phyloP scores from a whole-genome alignment of 1,284 basidiomycete genomes.

The Pascua guehoae region DNA sequence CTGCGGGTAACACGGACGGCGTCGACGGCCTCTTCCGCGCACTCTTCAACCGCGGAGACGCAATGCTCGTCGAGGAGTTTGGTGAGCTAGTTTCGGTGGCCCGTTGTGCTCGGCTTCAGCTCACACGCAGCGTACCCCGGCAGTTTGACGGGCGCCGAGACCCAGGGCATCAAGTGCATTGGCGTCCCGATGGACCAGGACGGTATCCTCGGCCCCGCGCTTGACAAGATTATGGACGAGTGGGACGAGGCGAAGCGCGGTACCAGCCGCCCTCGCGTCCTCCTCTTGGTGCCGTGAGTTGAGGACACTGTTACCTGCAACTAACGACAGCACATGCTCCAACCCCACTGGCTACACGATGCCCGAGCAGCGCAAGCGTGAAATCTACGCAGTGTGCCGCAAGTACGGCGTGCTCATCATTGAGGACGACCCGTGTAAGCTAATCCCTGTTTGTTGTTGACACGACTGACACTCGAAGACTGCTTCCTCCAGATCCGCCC shows the following conservation, averaged over 20 bases:
- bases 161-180: constrained; percentile 57
- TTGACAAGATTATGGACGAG: constrained; percentile 58
- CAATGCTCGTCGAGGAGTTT: constrained; percentile 42
- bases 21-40: constrained; percentile 33
- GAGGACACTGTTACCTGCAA: too few relatives aligned
- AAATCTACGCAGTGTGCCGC: constrained; percentile 69
- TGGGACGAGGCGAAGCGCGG: constrained; percentile 63
- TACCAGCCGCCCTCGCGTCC: constrained; percentile 54
- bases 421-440: constrained; percentile 63
- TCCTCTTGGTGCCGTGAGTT: constrained; percentile 35
- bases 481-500: constrained; percentile 35
- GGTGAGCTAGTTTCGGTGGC: constrained; percentile 17
- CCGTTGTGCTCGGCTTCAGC: background rate
- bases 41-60: constrained; percentile 32
- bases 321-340: constrained; percentile 50
- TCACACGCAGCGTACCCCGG: constrained; percentile 55
- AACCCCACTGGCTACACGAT: constrained; percentile 75
- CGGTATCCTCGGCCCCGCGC: constrained; percentile 60
- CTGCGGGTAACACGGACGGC: constrained; percentile 41
- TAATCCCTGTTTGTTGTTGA: constrained; percentile 58
- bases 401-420: constrained; percentile 67
- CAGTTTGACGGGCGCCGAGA: constrained; percentile 51
- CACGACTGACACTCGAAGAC: constrained; percentile 39
- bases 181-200: constrained; percentile 65
- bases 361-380: constrained; percentile 61